These are phyloP conservation scores for Penicillium coffeae DNA, from an alignment of 495 filamentous ascomycete genomes.

Conservation along the genomic window DNA sequence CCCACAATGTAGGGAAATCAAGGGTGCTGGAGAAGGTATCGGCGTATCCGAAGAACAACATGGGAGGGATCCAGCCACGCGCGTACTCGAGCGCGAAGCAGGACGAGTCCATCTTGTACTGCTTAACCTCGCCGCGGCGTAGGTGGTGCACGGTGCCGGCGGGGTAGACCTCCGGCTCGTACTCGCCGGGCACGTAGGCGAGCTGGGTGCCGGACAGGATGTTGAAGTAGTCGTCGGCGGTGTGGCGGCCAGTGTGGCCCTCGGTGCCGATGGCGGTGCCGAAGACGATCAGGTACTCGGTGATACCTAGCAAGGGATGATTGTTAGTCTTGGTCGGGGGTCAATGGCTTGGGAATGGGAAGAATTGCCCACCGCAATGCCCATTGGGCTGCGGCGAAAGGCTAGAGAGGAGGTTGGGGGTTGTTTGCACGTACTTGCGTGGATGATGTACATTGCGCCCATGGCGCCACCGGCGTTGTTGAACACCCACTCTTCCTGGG, in stretches of 20 bases:
- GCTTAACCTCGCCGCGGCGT: conserved; percentile 69
- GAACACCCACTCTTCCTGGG: conserved; percentile 48
- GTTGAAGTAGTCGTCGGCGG: conserved; percentile 90
- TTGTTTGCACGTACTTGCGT: conserved; percentile 59
- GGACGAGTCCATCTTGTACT: conserved; percentile 75
- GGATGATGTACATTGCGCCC: conserved; percentile 87
- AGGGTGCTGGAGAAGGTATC: conserved; percentile 73
- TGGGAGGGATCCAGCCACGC: conserved; percentile 84
- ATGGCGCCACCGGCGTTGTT: conserved; percentile 79
- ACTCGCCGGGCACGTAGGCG: conserved; percentile 66
- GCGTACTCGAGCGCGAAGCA: conserved; percentile 90
- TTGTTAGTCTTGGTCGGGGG: conserved; percentile 7
- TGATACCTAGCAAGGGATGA: conserved; percentile 44
- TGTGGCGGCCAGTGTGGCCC: conserved; percentile 81
- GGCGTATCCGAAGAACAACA: conserved; percentile 83
- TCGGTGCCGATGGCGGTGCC: conserved; percentile 83
- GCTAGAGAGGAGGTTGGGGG: too few species aligned
- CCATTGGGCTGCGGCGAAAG: too few species aligned
- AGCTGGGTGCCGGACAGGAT: conserved; percentile 73
- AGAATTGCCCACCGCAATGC: background rate
- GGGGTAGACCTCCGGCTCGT: conserved; percentile 70
- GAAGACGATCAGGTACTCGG: conserved; percentile 80
- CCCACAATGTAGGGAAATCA: conserved; percentile 76
- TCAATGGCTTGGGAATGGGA: background rate
- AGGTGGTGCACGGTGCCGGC: conserved; percentile 75